Evolutionary conservation across 495 filamentous ascomycete species (phyloP), one percentile per base, ranked within the genome.

Genomic region (Hyaloscypha bicolor): DNA sequence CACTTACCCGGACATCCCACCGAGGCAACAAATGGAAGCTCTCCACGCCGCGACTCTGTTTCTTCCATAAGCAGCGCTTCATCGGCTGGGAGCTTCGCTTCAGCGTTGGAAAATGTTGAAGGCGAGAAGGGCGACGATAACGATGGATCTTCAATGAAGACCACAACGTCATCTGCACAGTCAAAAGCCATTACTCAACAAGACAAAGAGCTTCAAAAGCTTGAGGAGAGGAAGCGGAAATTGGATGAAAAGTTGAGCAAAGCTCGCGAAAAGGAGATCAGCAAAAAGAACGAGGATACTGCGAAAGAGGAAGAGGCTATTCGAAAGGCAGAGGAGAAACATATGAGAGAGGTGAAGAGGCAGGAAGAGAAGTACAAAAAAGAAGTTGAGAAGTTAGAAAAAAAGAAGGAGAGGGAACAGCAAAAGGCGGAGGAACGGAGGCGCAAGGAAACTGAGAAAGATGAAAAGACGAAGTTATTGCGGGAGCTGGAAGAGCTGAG

Each of bases 191-290:
- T 71, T 12, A 55, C 73, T 35, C 67, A 63, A 19, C 72, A 72
- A 29, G 73, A 74, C 61, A 73, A 74, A 42, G 71, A 78, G 45
- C 76, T 97, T 3, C 78, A 80, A 48, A 95, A 93, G 68, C 85
- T 97, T 1, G 83, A 91, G 14, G 81, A 88, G 8, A 87, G 88
- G 65, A 90, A 90, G 66, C 82, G 82, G 48, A 88, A 90, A 64
- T 80, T 92, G 3, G 86, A 93, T 25, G 85, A 88, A 48, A 92
- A 93, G 71, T 78, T 96, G 0, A 72, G 66, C 77, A 81, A 85
- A 63, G 78, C 80, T 30, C 78, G 82, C 16, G 80, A 84, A 66
- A 78, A 80, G 22, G 77, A 81, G 19, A 72, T 77, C 12, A 67
- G 71, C 6, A 83, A 81, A 63, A 74, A 72, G 21, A 71, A 55